Conservation (phyloP, 2,329 filamentous ascomycete genomes). For the Monosporascus sp. region DNA sequence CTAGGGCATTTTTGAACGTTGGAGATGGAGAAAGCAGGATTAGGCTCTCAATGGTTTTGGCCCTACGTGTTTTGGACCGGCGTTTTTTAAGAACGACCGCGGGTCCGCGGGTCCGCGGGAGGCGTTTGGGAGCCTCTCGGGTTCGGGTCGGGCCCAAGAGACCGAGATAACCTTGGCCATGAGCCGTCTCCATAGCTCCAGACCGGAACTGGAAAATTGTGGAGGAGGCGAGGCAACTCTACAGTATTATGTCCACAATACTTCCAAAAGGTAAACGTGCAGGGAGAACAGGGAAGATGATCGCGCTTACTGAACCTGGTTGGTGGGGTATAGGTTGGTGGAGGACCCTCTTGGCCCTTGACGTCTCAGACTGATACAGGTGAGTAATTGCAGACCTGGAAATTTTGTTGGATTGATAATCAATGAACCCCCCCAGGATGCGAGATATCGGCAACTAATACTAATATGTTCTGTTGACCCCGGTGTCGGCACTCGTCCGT, state of each 20-base stretch:
- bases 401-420: background rate
- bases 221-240: too few species aligned
- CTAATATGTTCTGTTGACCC: too few species aligned
- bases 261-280: background rate
- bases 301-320: background rate
- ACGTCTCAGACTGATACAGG: background rate
- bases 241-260: too few species aligned
- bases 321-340: background rate
- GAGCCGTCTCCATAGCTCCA: background rate
- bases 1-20: too few species aligned
- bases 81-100: too few species aligned
- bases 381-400: background rate
- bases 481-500: background rate
- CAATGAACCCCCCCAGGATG: background rate
- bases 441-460: too few species aligned
- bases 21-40: too few species aligned
- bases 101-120: too few species aligned
- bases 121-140: too few species aligned
- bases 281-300: background rate
- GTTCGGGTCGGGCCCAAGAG: background rate
- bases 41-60: too few species aligned
- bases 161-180: background rate
- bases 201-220: too few species aligned
- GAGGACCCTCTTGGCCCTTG: background rate
- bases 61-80: too few species aligned